Percentiles rank a stretch among this genome's conserved stretches.
Conservation (phyloP, 495 filamentous ascomycete genomes). For the Penicillium angulare region DNA sequence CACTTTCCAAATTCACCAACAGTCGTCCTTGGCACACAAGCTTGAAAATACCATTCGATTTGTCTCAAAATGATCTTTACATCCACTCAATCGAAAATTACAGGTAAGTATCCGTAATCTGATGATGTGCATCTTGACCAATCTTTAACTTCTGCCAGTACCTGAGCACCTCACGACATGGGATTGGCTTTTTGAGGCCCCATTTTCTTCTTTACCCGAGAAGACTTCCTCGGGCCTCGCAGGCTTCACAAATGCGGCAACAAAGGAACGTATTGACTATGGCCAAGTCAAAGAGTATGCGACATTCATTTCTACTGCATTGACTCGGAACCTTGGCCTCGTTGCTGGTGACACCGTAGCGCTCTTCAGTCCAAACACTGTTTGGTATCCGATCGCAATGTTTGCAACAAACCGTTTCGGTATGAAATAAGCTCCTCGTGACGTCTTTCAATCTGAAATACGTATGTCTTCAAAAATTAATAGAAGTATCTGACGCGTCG, state of each 20-base stretch:
- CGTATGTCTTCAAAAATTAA: no score
- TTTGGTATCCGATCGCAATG: conserved; percentile 62
- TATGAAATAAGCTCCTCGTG: no score
- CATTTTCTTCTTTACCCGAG: conserved; percentile 41
- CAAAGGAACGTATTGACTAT: conserved; percentile 55
- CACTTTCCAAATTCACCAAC: no score
- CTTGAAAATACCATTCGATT: no score
- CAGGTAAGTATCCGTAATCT: background rate
- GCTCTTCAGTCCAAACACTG: conserved; percentile 56
- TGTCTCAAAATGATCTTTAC: conserved; percentile 10
- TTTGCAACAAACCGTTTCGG: conserved; percentile 48
- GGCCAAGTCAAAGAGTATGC: conserved; percentile 48
- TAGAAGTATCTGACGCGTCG: no score
- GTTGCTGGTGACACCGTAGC: conserved; percentile 48
- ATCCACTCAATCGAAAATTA: conserved; percentile 1
- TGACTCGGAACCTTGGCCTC: conserved; percentile 52
- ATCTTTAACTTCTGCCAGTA: conserved; percentile 27
- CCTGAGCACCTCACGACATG: conserved; percentile 54
- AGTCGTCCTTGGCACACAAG: no score
- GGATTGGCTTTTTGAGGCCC: conserved; percentile 60
- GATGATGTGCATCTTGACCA: background rate
- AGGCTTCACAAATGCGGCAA: conserved; percentile 55
- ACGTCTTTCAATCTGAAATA: no score
- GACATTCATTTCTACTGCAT: conserved; percentile 54
- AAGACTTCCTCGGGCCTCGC: conserved; percentile 31